Evolutionary conservation across 768 basidiomycete genomes (phyloP).

Genomic region (Lyophyllum decastes): DNA sequence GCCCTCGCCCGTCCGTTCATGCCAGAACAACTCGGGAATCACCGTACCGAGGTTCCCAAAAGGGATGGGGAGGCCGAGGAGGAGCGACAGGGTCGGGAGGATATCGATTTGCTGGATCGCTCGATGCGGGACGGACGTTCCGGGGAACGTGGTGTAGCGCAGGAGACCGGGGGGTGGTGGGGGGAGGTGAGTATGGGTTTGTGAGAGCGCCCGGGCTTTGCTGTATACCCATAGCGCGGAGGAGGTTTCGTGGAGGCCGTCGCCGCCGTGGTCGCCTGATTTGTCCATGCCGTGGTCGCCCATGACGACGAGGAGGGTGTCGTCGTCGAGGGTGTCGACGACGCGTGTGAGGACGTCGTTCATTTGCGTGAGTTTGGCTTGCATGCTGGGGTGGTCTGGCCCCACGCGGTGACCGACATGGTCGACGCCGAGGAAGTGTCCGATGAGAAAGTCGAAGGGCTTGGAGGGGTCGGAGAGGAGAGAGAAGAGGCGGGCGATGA

Average conservation of each 20-base stretch:
- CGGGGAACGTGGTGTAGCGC: conserved; percentile 62
- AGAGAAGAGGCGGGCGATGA: conserved; percentile 81
- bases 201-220: conserved; percentile 59
- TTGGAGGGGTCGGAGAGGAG: conserved; percentile 54
- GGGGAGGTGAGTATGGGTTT: conserved; percentile 16
- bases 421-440: conserved; percentile 94
- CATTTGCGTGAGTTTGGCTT: conserved; percentile 85
- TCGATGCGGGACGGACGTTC: conserved; percentile 53
- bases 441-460: conserved; percentile 86
- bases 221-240: conserved; percentile 92
- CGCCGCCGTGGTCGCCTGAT: conserved; percentile 94
- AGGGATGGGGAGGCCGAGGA: conserved; percentile 92
- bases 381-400: conserved; percentile 86
- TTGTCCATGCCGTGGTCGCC: conserved; percentile 99
- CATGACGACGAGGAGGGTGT: conserved; percentile 87
- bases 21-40: conserved; percentile 90
- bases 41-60: conserved; percentile 93
- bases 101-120: conserved; percentile 92
- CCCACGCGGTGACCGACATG: conserved; percentile 96
- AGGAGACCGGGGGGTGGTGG: conserved; percentile 51
- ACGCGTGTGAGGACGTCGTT: conserved; percentile 73
- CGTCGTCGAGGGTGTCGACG: conserved; percentile 75
- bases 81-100: conserved; percentile 82
- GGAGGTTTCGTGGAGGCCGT: conserved; percentile 81
- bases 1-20: conserved; percentile 35